phyloP scores from a whole-genome alignment of 768 basidiomycete species.

The Gymnopilus dilepis region DNA sequence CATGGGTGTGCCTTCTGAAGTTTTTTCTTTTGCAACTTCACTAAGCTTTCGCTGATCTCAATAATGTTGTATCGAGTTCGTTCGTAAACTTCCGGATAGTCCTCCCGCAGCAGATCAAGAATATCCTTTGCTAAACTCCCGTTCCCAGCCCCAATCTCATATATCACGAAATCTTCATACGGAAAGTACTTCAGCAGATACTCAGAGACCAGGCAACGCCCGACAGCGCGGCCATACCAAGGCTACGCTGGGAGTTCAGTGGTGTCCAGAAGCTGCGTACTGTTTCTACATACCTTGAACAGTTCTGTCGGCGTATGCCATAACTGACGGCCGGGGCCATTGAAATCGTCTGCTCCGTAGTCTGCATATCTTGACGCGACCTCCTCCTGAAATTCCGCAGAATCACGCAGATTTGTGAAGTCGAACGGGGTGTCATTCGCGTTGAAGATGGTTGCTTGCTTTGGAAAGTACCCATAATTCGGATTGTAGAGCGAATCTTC shows the following conservation, averaged over 20 bases:
- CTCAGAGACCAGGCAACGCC: constrained; percentile 86
- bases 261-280: background rate
- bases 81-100: constrained; percentile 92
- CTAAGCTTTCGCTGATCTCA: constrained; percentile 87
- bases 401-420: constrained; percentile 69
- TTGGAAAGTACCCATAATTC: constrained; percentile 95
- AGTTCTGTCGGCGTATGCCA: constrained; percentile 99
- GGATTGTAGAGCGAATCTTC: constrained; percentile 98
- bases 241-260: constrained; percentile 59
- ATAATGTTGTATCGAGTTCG: constrained; percentile 93
- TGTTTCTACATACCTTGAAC: constrained; percentile 72
- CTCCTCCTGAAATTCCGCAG: constrained; percentile 78
- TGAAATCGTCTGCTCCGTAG: constrained; percentile 64
- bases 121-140: constrained; percentile 92
- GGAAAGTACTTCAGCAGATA: constrained; percentile 96
- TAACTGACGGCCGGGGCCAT: constrained; percentile 84
- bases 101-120: constrained; percentile 75
- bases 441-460: constrained; percentile 89
- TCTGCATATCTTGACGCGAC: constrained; percentile 78
- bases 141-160: constrained; percentile 98
- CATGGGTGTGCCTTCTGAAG: constrained; percentile 68
- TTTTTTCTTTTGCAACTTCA: constrained; percentile 69
- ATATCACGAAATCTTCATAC: constrained; percentile 93
- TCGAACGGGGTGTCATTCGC: constrained; percentile 64
- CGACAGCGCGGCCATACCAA: constrained; percentile 91